Base-by-base conservation (phyloP, 2,329 filamentous ascomycete species). In the Aspergillus udagawae region DNA sequence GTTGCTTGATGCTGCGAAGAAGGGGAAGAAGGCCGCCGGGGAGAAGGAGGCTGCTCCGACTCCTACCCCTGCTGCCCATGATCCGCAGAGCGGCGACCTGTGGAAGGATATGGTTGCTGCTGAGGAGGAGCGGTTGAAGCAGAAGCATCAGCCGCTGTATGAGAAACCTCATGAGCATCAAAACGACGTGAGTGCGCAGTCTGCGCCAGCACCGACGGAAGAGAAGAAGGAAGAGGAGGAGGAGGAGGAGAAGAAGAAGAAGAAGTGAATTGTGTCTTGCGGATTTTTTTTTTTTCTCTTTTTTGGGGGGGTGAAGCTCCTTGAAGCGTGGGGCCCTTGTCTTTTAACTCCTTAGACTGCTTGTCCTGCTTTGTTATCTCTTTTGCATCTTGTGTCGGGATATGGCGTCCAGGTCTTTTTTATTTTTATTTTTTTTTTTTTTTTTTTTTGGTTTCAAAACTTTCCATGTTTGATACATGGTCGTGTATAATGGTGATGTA, bases 51-150 rank as follows among this genome's bases (percentile, higher is more conserved):
- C 92, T 76, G 89, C 12, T 14, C 32, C 12, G 3, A 35, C 91
- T 82, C 82, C 89, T 67, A 73, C 92, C 64, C 90, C 95, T 65
- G 90, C 95, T 83, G 93, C 92, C 78, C 84, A 95, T 80, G 82
- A 90, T 62, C 94, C 95, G 74, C 83, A 87, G 71, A 90, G 91
- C 48, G 90, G 96, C 79, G 92, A 97, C 75, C 82, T 97, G 68
- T 99, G 94, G 94, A 94, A 76, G 70, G 77, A 80, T 52, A 80
- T 80, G 78, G 77, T 80, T 58, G 76, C 73, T 53, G 75, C 74
- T 4, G 76, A 80, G 65, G 78, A 80, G 66, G 59, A 76, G 55
- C 70, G 77, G 44, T 63, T 80, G 56, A 78, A 77, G 65, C 66
- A 69, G 20, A 73, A 75, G 59, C 71, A 79, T 51, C 62, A 71